Conservation (phyloP, 768 basidiomycete species). For the Lactifluus piperatus region DNA sequence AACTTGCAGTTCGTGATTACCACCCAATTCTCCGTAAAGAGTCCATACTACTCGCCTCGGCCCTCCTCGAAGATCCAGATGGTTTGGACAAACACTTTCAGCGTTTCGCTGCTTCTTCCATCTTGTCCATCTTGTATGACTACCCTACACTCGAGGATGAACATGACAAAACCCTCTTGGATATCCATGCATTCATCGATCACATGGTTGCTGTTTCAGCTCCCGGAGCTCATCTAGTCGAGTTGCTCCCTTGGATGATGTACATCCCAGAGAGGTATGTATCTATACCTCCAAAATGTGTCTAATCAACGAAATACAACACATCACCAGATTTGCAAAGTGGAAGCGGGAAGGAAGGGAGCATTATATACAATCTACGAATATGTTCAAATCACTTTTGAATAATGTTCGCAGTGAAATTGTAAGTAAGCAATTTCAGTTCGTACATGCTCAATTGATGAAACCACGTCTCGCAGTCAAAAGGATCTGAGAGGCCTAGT, state of each 20-base stretch:
- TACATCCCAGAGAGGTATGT: constrained; percentile 6
- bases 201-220: not conserved
- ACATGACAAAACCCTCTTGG: not conserved
- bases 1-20: constrained; percentile 3
- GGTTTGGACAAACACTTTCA: not conserved
- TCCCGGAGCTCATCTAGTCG: constrained; percentile 6
- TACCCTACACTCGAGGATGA: constrained; percentile 5
- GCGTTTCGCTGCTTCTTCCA: constrained; percentile 3
- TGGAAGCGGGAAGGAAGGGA: constrained; percentile 10
- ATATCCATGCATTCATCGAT: constrained; percentile 1
- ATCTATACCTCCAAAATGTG: not conserved
- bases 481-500: constrained; percentile 2
- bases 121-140: constrained; percentile 8
- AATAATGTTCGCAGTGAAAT: not conserved
- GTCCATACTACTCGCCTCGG: not conserved
- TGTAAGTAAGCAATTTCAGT: not conserved
- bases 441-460: not conserved
- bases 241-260: constrained; percentile 12
- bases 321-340: not conserved
- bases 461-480: not conserved
- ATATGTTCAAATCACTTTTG: constrained; percentile 5
- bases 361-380: not conserved
- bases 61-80: not conserved
- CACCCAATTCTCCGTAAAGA: constrained; percentile 3
- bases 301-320: not conserved